Conservation (phyloP, 2,329 filamentous ascomycete genomes). For the Hypoxylon sp. region DNA sequence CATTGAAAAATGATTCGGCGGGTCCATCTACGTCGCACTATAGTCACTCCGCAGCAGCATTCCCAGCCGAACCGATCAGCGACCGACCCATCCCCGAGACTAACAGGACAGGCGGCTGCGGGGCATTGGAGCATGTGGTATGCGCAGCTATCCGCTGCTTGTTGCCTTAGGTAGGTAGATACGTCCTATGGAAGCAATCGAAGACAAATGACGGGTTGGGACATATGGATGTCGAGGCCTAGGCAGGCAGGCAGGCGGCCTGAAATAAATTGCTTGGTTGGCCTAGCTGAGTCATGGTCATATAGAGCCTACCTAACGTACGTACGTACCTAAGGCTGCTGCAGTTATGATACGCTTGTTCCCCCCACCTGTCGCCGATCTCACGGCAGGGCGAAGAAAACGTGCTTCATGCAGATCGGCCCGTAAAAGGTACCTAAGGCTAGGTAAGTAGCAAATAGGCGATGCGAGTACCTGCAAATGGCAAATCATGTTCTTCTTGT, state of each 20-base stretch:
- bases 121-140: not conserved
- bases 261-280: not conserved
- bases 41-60: not conserved
- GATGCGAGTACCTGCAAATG: not conserved
- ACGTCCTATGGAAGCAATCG: not conserved
- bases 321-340: not conserved
- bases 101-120: not conserved
- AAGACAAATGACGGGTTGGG: not conserved
- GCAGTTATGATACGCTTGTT: not conserved
- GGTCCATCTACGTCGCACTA: not conserved
- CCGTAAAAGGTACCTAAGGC: not conserved
- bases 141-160: not conserved
- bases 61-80: not conserved
- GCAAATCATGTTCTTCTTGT: not conserved
- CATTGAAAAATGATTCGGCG: no score
- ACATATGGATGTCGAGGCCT: not conserved
- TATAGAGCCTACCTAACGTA: not conserved
- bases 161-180: no score
- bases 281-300: not conserved
- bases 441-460: not conserved
- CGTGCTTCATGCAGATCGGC: slow-evolving; percentile 23
- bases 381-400: slow-evolving; percentile 16
- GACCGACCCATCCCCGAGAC: not conserved
- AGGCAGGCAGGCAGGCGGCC: not conserved
- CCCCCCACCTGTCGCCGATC: slow-evolving; percentile 15